Conservation (phyloP, 2,329 filamentous ascomycete species). For the Westerdykella aurantiaca region DNA sequence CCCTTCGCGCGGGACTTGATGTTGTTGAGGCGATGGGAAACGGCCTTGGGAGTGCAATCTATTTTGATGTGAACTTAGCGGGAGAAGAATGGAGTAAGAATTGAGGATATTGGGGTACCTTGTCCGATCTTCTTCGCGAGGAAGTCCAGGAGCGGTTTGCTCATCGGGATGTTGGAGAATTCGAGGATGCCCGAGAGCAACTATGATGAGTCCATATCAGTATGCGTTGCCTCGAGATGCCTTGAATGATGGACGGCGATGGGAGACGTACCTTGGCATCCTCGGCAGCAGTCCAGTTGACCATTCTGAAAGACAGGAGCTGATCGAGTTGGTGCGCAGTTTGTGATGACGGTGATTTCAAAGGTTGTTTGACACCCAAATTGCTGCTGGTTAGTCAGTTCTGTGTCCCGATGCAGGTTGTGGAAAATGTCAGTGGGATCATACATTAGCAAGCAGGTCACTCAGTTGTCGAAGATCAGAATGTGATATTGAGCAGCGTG, state of each 20-base stretch:
- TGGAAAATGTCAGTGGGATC: no score
- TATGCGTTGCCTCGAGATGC: neutral
- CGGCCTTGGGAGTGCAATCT: slow-evolving; percentile 26
- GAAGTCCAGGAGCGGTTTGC: slow-evolving; percentile 6
- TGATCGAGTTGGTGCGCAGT: no score
- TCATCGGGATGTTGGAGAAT: slow-evolving; percentile 12
- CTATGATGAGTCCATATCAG: slow-evolving; percentile 6
- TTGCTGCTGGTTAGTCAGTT: no score
- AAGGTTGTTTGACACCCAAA: no score
- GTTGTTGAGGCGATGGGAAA: slow-evolving; percentile 20
- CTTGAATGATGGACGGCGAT: neutral
- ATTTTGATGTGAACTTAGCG: neutral
- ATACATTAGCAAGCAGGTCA: no score
- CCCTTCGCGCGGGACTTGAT: slow-evolving; percentile 4
- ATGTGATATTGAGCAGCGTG: no score
- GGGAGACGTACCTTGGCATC: slow-evolving; percentile 14
- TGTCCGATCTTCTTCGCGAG: slow-evolving; percentile 16
- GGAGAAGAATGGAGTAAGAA: neutral
- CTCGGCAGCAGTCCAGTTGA: slow-evolving; percentile 19
- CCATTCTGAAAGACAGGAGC: slow-evolving; percentile 6
- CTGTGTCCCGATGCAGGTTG: no score
- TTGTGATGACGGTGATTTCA: no score
- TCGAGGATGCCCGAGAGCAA: slow-evolving; percentile 18
- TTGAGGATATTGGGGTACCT: slow-evolving; percentile 10
- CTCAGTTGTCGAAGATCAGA: no score